Conservation (phyloP, 805 yeast genomes). For the Candida cerambycidarum region DNA sequence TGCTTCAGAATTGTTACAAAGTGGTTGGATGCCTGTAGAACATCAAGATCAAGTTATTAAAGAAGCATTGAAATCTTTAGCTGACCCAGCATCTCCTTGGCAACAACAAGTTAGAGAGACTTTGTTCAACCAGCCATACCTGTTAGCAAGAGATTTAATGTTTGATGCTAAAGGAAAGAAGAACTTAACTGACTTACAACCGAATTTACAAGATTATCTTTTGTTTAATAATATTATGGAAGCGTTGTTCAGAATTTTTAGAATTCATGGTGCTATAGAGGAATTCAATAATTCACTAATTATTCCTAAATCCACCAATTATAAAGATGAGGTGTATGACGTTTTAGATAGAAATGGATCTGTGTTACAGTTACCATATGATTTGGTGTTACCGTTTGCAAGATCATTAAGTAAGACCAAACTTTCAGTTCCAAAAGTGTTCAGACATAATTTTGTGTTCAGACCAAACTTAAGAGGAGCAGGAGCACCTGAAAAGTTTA, state of each 20-base stretch:
- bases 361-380: conserved; percentile 86
- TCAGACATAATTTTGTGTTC: conserved; percentile 77
- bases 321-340: conserved; percentile 68
- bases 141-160: conserved; percentile 78
- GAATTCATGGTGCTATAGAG: conserved; percentile 84
- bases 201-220: conserved; percentile 45
- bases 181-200: conserved; percentile 26
- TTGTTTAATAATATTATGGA: conserved; percentile 60
- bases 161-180: conserved; percentile 56
- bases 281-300: conserved; percentile 61
- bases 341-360: conserved; percentile 84
- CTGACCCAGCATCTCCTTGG: conserved; percentile 93
- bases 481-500: conserved; percentile 72
- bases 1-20: conserved; percentile 70
- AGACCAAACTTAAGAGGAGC: conserved; percentile 57
- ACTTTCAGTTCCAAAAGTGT: conserved; percentile 56
- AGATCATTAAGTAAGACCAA: conserved; percentile 70
- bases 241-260: conserved; percentile 62
- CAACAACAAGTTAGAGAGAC: conserved; percentile 88
- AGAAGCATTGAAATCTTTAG: conserved; percentile 80
- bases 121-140: conserved; percentile 80
- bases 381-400: conserved; percentile 87
- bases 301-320: conserved; percentile 79
- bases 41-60: conserved; percentile 88
- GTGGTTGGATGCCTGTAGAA: conserved; percentile 84